phyloP scores from a whole-genome alignment of 805 yeast genomes.

The Yarrowia sp. region DNA sequence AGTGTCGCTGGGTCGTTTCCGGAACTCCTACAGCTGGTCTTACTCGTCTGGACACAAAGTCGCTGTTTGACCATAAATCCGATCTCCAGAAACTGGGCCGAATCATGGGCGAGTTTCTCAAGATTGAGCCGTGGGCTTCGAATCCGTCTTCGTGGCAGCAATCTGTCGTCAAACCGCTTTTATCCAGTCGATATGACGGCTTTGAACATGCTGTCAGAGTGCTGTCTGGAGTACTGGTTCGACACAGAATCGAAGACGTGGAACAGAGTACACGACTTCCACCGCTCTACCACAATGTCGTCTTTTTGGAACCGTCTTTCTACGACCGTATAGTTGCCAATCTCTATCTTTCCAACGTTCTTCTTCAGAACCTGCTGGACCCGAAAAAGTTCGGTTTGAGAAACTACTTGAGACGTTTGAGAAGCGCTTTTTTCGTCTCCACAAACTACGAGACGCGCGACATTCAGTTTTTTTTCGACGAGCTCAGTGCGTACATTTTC shows the following conservation, averaged over 20 bases:
- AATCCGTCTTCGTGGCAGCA: not conserved
- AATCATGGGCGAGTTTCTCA: slow-evolving; percentile 7
- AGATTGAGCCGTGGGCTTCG: slow-evolving; percentile 2
- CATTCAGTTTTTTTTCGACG: not conserved
- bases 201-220: slow-evolving; percentile 2
- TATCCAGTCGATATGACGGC: not conserved
- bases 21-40: slow-evolving; percentile 76
- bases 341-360: not conserved
- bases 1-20: slow-evolving; percentile 69
- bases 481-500: not conserved
- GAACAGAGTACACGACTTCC: not conserved
- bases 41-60: slow-evolving; percentile 39
- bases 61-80: not conserved
- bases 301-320: not conserved
- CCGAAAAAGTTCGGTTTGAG: not conserved
- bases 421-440: not conserved
- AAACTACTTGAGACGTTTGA: not conserved
- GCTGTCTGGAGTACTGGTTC: not conserved
- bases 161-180: not conserved
- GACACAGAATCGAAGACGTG: not conserved
- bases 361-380: not conserved
- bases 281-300: not conserved
- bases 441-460: not conserved
- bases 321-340: not conserved
- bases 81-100: slow-evolving; percentile 17